Evolutionary conservation across 2,329 filamentous ascomycete genomes (phyloP), one percentile per base, ranked within the genome.

Genomic region (Sporothrix inflata): DNA sequence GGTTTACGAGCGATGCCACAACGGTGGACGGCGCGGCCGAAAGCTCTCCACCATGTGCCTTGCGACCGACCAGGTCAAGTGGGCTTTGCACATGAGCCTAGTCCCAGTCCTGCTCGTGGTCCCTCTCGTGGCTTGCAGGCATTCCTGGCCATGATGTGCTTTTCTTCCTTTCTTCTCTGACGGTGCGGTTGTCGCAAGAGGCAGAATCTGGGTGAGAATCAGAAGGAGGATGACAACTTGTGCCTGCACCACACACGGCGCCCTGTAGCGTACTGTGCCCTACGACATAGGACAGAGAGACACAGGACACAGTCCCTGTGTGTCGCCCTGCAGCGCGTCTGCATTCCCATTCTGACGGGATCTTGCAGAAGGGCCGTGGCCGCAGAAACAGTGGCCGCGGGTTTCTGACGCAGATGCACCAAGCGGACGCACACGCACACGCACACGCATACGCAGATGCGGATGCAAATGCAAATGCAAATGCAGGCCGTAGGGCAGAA

Each of bases 401-500:
- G 45, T 19, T 24, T 21, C 57, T 53, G 24, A 27, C 45, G 24
- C 69, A 45, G 57, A 40, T 38, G 69, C 69, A 66, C 45, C 38
- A 14, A 19, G 45, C 27, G 45, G 45, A 38, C 65, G 65, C 45
- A 53, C 45, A 53, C 45, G 42, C 42, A n/a, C 19, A 21, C 7
- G 47, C 47, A 49, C 19, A 38, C 42, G 61, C 42, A 66, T 11
- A 49, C 24, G 42, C 69, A 55, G 30, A 65, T 40, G 45, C 47
- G 34, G 3, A 72, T 57, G 53, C 53, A 71, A 38, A 66, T 40
- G 60, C 53, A 70, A 34, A 55, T 53, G 65, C 67, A 69, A 55
- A 71, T 73, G 71, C 71, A 71, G 71, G 42, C 71, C 68, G 42
- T 73, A 73, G 71, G 71, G 68, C 68, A 63, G 61, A 68, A 21